Evolutionary conservation across 371 early-diverging fungal genomes (phyloP).

Genomic region (Dipsacomyces acuminosporus): DNA sequence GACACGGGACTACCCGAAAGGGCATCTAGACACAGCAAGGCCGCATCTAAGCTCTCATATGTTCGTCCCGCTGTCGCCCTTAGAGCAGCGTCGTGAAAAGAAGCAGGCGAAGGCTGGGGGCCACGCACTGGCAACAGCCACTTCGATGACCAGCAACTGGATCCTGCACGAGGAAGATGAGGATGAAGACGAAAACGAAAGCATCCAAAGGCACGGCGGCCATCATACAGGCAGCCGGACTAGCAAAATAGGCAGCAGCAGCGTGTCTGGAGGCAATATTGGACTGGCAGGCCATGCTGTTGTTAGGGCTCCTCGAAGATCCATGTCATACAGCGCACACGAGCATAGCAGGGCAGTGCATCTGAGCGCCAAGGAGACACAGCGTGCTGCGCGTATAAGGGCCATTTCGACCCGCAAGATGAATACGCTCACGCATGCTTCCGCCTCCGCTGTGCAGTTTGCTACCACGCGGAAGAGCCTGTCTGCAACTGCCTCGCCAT

Average conservation of each 20-base stretch:
- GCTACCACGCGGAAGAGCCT: too few species aligned
- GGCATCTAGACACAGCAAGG: constrained; percentile 16
- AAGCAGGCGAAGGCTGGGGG: constrained; percentile 1
- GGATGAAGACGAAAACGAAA: constrained; percentile 5
- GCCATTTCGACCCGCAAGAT: too few species aligned
- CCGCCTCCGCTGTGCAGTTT: too few species aligned
- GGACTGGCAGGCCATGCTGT: constrained; percentile 6
- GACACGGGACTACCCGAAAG: constrained; percentile 20
- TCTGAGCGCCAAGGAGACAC: constrained; percentile 9
- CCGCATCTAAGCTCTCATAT: constrained; percentile 27
- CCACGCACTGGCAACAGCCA: not conserved
- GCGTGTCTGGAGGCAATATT: not conserved
- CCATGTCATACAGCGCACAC: constrained; percentile 37
- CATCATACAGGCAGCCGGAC: not conserved
- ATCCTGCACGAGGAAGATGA: constrained; percentile 37
- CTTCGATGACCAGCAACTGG: constrained; percentile 10
- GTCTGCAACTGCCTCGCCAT: too few species aligned
- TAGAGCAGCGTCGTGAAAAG: constrained; percentile 43
- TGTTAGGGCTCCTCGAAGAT: constrained; percentile 20
- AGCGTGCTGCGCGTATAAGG: not conserved
- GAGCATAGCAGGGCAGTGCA: constrained; percentile 11
- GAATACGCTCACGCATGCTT: too few species aligned
- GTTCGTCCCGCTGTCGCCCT: constrained; percentile 46
- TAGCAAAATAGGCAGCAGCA: not conserved
- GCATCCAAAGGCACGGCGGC: not conserved